phyloP scores from a whole-genome alignment of 148 eudicot genomes.

The Dianthus caryophyllus region DNA sequence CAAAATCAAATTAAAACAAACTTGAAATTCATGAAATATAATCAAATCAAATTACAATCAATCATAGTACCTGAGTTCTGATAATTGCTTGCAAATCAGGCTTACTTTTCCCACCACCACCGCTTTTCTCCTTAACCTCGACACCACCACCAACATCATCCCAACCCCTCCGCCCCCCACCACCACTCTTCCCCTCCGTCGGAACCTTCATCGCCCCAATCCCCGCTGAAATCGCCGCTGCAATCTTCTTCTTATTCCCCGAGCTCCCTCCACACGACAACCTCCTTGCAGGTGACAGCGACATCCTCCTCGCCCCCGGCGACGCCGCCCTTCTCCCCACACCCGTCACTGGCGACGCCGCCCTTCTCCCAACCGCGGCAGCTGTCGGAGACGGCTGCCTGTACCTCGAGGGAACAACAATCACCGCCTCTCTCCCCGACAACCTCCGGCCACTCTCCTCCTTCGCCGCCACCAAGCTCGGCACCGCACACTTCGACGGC shows the following conservation, averaged over 20 bases:
- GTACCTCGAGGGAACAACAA: conserved; percentile 87
- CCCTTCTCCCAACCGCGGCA: conserved; percentile 38
- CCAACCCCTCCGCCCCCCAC: conserved; percentile 28
- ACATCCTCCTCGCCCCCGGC: conserved; percentile 71
- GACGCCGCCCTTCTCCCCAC: conserved; percentile 50
- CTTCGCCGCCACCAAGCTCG: conserved; percentile 64
- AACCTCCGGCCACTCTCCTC: conserved; percentile 55
- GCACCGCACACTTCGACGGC: conserved; percentile 87
- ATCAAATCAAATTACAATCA: too few relatives aligned
- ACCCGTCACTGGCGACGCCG: conserved; percentile 45
- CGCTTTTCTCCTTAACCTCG: conserved; percentile 17
- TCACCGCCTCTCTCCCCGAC: conserved; percentile 58
- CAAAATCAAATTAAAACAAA: background rate
- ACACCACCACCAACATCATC: conserved; percentile 15
- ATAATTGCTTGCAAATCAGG: conserved; percentile 68
- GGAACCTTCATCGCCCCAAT: conserved; percentile 59
- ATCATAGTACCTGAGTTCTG: conserved; percentile 96
- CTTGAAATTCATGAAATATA: background rate
- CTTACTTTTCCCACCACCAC: conserved; percentile 32
- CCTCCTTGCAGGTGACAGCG: conserved; percentile 82
- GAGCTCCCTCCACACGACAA: conserved; percentile 56
- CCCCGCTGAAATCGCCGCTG: conserved; percentile 50
- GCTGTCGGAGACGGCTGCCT: conserved; percentile 82
- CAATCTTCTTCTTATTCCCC: conserved; percentile 66
- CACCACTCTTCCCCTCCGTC: conserved; percentile 29